phyloP scores from a whole-genome alignment of 139 green algal species.

The Closterium sp. region DNA sequence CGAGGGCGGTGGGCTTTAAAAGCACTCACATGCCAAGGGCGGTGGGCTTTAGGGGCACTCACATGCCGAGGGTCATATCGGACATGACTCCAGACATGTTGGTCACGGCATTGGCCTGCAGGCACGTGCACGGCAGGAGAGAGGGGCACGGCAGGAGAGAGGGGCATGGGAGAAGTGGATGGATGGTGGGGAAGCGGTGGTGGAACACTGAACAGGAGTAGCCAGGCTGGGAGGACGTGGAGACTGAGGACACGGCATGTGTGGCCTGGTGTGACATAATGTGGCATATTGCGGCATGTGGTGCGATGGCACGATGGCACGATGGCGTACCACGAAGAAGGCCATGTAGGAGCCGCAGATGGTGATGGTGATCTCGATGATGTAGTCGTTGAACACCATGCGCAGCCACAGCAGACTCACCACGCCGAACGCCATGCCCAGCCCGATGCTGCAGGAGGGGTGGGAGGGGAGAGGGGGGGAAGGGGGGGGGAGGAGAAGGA shows the following conservation, averaged over 20 bases:
- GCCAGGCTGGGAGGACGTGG: neutral
- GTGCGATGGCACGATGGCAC: too few relatives aligned
- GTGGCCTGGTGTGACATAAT: too few relatives aligned
- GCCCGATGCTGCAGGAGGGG: neutral
- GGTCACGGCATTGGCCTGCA: conserved; percentile 30
- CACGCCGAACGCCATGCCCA: conserved; percentile 41
- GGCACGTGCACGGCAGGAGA: neutral
- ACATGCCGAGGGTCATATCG: conserved; percentile 42
- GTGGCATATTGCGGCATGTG: too few relatives aligned
- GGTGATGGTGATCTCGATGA: conserved; percentile 51
- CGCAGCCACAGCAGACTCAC: conserved; percentile 28
- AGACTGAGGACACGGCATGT: neutral
- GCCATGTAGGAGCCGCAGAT: conserved; percentile 31
- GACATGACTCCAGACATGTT: conserved; percentile 35
- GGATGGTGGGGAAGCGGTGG: too few relatives aligned
- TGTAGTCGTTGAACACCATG: conserved; percentile 32
- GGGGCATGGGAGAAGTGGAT: too few relatives aligned
- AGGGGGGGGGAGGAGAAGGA: too few relatives aligned
- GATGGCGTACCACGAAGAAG: conserved; percentile 49
- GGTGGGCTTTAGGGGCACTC: too few relatives aligned
- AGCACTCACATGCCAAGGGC: conserved; percentile 17
- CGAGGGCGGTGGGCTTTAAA: too few relatives aligned
- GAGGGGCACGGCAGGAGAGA: neutral
- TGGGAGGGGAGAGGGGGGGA: too few relatives aligned
- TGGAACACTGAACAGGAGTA: too few relatives aligned